Base-by-base conservation (phyloP, 2,329 filamentous ascomycete genomes). In the Pezicula neosporulosa region DNA sequence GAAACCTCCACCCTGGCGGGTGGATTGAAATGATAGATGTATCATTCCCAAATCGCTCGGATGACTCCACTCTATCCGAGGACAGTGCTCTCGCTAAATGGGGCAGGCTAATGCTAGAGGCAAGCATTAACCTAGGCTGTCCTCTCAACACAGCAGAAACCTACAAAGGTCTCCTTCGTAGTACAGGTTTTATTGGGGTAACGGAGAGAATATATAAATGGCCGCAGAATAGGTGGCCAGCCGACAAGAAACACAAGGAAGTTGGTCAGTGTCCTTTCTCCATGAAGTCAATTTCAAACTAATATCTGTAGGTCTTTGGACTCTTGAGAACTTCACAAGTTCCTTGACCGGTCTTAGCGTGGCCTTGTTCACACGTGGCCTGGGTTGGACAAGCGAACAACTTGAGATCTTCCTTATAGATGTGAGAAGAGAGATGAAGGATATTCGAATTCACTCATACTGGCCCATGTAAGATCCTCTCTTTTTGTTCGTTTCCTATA, bases 61-160 rank as follows among this genome's bases (percentile, higher is more conserved):
- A 79, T 53, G 76, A 78, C 50, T 70, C 57, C 28, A 76, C 70
- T 6, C 66, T 78, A 47, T 41, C 63, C 4, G 60, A 59, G 1
- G 60, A 73, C 18, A 66, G 66, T 4, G 60, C 72, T 1, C 55
- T 77, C 6, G 60, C 64, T 16, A 57, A 57, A 8, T 78, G 75
- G 68, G 63, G 70, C 10, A 57, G 62, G 7, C 70, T 77, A 37
- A 63, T 78, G 37, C 59, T 66, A 8, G 56, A 64, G 3, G 74
- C 75, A 9, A 68, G 67, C 3, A 63, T 64, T 18, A 54, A 57
- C 0, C 64, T 71, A 27, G 44, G 33, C 8, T 70, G 75, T 3
- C 67, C 72, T 2, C 53, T 71, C 4, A 58, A 67, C 4, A 54
- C 44, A 33, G 43, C 38, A 6, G 36, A 51, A 24, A 39, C 39